Percentiles rank a stretch among this genome's conserved stretches.
Evolutionary conservation across 2,329 filamentous ascomycete genomes (phyloP).

Genomic region (Epichloe aotearoae): DNA sequence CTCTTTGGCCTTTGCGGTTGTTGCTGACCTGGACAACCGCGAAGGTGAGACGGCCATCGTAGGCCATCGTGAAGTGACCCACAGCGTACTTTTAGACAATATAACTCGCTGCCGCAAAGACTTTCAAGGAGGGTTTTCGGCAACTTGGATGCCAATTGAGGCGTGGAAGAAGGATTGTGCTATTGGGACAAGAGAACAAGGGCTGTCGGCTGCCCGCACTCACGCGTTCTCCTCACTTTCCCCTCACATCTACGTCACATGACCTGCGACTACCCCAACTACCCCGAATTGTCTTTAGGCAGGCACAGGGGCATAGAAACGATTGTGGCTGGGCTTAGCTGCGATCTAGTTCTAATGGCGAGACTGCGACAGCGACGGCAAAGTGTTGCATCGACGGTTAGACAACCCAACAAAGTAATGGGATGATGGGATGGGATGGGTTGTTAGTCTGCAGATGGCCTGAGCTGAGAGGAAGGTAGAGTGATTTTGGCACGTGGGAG

Average conservation of each 20-base stretch:
- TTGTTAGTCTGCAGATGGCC: not conserved
- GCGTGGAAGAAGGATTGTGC: not conserved
- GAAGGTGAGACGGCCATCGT: not conserved
- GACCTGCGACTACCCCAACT: conserved; percentile 13
- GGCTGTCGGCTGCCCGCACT: not conserved
- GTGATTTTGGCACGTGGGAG: not conserved
- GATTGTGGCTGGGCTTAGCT: not conserved
- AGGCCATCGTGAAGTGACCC: not conserved
- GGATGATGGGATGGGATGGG: not conserved
- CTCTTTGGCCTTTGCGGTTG: not conserved
- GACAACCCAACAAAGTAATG: not conserved
- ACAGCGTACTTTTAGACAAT: not conserved
- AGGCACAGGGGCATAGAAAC: not conserved
- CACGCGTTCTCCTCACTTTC: conserved; percentile 11
- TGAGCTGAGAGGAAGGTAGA: not conserved
- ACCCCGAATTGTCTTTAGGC: conserved; percentile 8
- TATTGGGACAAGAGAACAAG: not conserved
- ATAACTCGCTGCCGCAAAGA: not conserved
- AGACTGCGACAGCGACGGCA: not conserved
- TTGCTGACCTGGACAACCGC: not conserved
- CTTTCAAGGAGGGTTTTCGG: not conserved
- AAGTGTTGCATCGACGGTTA: not conserved
- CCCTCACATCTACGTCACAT: conserved; percentile 20
- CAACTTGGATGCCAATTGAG: not conserved
- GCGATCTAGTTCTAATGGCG: not conserved